These are phyloP conservation scores for Aspergillus latus DNA, from an alignment of 2,329 filamentous ascomycete genomes.

Conservation along the genomic window DNA sequence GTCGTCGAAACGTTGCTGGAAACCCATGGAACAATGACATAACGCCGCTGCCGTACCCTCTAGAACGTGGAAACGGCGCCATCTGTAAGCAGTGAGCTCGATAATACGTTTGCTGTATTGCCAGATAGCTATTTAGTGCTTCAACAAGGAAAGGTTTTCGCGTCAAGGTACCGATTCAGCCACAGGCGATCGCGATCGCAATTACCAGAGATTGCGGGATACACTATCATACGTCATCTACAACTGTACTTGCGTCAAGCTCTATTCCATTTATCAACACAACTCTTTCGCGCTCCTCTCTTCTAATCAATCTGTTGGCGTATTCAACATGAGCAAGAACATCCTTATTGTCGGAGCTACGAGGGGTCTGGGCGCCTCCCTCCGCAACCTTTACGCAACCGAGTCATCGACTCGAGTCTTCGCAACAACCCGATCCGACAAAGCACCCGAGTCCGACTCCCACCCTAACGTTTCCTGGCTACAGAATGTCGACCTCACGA, in stretches of 20 bases:
- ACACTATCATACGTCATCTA: conserved; percentile 21
- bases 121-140: too few relatives aligned
- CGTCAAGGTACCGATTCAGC: too few relatives aligned
- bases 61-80: too few relatives aligned
- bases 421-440: conserved; percentile 57
- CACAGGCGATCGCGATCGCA: background rate
- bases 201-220: background rate
- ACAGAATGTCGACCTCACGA: conserved; percentile 57
- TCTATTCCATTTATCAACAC: background rate
- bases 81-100: too few relatives aligned
- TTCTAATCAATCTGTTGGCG: background rate
- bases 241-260: conserved; percentile 17
- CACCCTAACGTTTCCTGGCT: conserved; percentile 55
- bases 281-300: background rate
- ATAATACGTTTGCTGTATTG: too few relatives aligned
- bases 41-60: too few relatives aligned
- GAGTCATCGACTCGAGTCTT: conserved; percentile 53
- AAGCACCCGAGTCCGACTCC: conserved; percentile 32
- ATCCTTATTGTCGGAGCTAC: conserved; percentile 68
- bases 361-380: conserved; percentile 64
- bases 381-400: conserved; percentile 59
- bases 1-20: too few relatives aligned
- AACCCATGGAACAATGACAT: too few relatives aligned
- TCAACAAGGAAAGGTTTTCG: background rate
- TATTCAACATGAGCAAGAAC: conserved; percentile 30